phyloP scores from a whole-genome alignment of 768 basidiomycete species.

The Leccinellum albellum region DNA sequence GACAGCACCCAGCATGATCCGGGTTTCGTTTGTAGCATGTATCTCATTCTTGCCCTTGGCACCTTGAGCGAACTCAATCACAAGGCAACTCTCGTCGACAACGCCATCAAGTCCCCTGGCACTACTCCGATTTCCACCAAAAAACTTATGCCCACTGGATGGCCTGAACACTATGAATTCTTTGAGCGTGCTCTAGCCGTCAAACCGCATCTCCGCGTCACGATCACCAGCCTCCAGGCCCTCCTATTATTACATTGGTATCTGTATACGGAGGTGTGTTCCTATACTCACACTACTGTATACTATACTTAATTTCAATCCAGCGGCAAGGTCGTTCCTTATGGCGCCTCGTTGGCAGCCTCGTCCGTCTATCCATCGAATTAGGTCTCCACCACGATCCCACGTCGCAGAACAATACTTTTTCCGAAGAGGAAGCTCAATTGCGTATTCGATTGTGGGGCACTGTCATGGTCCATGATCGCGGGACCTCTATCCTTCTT shows the following conservation, averaged over 20 bases:
- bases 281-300: not conserved
- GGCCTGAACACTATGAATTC: constrained; percentile 84
- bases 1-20: constrained; percentile 57
- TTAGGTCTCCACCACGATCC: constrained; percentile 87
- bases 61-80: constrained; percentile 81
- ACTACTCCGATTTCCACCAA: constrained; percentile 42
- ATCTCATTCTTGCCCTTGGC: constrained; percentile 74
- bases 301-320: not conserved
- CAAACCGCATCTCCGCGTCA: constrained; percentile 81
- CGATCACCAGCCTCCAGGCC: constrained; percentile 78
- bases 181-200: constrained; percentile 74
- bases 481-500: constrained; percentile 83
- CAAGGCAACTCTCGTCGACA: constrained; percentile 52
- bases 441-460: constrained; percentile 81
- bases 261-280: constrained; percentile 76
- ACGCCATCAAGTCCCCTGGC: constrained; percentile 35
- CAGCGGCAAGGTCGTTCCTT: constrained; percentile 87
- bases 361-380: constrained; percentile 79
- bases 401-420: constrained; percentile 53
- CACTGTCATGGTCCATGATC: constrained; percentile 81
- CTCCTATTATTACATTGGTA: constrained; percentile 86
- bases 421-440: constrained; percentile 74
- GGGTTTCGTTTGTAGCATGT: constrained; percentile 74
- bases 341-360: constrained; percentile 83
- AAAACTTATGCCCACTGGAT: constrained; percentile 54